These are phyloP conservation scores for Sclerospora graminicola DNA, from an alignment of 352 stramenopile species.

Conservation along the genomic window DNA sequence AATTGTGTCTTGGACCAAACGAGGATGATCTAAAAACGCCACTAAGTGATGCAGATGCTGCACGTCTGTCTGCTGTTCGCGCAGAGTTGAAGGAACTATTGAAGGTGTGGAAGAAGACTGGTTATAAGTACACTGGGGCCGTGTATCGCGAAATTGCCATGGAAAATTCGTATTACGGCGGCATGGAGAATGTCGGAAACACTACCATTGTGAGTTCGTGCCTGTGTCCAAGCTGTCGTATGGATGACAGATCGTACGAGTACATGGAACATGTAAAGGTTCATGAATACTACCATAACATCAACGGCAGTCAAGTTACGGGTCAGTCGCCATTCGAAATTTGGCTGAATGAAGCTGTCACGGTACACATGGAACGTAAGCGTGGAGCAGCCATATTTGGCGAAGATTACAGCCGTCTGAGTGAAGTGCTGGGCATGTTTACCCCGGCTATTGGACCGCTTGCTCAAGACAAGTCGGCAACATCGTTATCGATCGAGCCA, in stretches of 20 bases:
- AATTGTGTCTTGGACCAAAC: conserved; percentile 42
- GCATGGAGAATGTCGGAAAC: conserved; percentile 79
- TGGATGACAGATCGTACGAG: conserved; percentile 67
- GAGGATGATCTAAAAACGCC: conserved; percentile 39
- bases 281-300: conserved; percentile 82
- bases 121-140: conserved; percentile 74
- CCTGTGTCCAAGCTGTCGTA: conserved; percentile 58
- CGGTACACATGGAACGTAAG: conserved; percentile 74
- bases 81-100: conserved; percentile 51
- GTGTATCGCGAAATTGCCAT: conserved; percentile 77
- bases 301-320: conserved; percentile 73
- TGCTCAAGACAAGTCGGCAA: conserved; percentile 56
- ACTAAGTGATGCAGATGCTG: conserved; percentile 30
- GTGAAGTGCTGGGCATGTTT: conserved; percentile 65
- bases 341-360: conserved; percentile 75
- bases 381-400: conserved; percentile 53
- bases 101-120: conserved; percentile 65
- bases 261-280: conserved; percentile 82
- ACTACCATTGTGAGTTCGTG: conserved; percentile 72
- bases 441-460: conserved; percentile 58
- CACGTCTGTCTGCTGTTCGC: conserved; percentile 36
- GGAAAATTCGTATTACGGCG: conserved; percentile 78
- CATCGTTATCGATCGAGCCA: conserved; percentile 56
- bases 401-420: conserved; percentile 58
- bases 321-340: conserved; percentile 74